Base-by-base conservation (phyloP, 305 asterid species). In the Solanum hybrid region DNA sequence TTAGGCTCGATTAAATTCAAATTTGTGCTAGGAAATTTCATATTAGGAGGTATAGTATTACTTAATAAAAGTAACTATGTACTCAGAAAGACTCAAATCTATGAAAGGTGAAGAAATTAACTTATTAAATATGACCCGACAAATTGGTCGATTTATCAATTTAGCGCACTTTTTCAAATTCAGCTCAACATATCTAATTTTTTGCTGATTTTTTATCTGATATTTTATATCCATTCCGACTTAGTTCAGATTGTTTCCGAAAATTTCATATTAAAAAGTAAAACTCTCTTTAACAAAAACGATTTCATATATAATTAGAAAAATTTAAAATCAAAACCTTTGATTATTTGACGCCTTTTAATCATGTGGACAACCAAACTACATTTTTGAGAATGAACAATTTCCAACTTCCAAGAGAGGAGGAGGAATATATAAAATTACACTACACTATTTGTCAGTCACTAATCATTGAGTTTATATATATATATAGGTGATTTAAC, bases 141-240 rank as follows among this genome's bases (percentile, higher is more conserved):
- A 60, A 60, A 60, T 60, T 20, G 72, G 26, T 60, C 5, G 12
- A 60, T 60, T 60, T 60, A 20, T 60, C 6, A 22, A 22, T 60
- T 22, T 22, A 22, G 26, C 72, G 8, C 72, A 51, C 71, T 60
- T 7, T 20, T 60, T 7, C 71, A 60, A 7, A 22, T 22, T 60
- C 27, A 60, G 12, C 27, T 20, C 72, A 22, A 60, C 26, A 7
- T 3, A 60, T 22, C 26, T 60, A 7, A 3, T 60, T 51, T 56
- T 56, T 56, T 20, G 1, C 4, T 4, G 0, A 20, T 60, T 7
- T 60, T 60, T 22, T 0, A 22, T 60, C 0, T 0, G 2, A 0
- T 22, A 22, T 22, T 5, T 20, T 20, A 60, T 60, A 60, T 22
- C 5, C 71, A 20, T 0, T 22, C 0, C 2, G 2, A 60, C 6